phyloP scores from a whole-genome alignment of 2,329 filamentous ascomycete species.

The Botrytis fragariae region DNA sequence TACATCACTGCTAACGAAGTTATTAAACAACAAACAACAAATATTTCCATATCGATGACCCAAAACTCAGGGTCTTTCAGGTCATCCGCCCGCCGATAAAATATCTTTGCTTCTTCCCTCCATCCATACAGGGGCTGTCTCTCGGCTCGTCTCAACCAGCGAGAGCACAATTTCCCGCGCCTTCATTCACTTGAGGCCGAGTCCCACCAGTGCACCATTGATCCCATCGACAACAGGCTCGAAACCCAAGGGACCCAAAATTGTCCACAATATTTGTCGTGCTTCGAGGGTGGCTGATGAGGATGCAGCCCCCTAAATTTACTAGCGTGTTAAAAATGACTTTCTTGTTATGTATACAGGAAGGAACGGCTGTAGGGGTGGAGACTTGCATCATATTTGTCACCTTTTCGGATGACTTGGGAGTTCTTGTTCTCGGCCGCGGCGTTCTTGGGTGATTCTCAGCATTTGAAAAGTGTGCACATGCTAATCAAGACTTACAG shows the following conservation, averaged over 20 bases:
- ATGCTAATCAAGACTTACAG: not conserved
- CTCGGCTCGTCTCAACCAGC: not conserved
- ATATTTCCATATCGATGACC: not conserved
- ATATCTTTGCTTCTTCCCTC: not conserved
- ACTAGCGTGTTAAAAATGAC: not conserved
- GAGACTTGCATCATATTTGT: slow-evolving; percentile 2
- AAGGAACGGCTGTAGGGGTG: not conserved
- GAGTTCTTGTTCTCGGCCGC: not conserved
- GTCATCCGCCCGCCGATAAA: not conserved
- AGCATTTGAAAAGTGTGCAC: not conserved
- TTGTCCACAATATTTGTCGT: not conserved
- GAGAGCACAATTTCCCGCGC: not conserved
- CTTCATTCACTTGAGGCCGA: not conserved
- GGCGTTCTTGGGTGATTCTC: not conserved
- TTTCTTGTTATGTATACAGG: not conserved
- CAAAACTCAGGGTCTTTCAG: not conserved
- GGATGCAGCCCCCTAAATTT: not conserved
- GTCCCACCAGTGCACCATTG: not conserved
- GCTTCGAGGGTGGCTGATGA: not conserved
- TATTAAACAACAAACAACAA: not conserved
- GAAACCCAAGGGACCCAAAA: not conserved
- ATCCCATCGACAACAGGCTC: not conserved
- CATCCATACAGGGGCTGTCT: too few relatives aligned
- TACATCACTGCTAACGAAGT: not conserved
- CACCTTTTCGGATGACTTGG: not conserved